Evolutionary conservation across 495 filamentous ascomycete genomes (phyloP), one percentile per base, ranked within the genome.

Genomic region (Penicillium flavigenum): DNA sequence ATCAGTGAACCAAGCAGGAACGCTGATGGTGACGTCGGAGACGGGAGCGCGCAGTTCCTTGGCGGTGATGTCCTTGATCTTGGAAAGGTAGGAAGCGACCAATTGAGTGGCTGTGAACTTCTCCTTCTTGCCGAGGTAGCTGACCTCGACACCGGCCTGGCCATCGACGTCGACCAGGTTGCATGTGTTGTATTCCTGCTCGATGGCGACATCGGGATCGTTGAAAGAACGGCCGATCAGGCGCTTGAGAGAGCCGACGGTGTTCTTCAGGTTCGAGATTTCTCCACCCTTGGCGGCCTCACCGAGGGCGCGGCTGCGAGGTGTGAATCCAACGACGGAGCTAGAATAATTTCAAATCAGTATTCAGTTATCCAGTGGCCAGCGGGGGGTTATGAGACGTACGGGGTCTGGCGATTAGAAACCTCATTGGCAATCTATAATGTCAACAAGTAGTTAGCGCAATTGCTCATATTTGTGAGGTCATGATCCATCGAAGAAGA

Each of bases 231-330:
- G 90, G 63, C 94, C 94, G 67, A 88, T 86, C 52, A 99, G 83
- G 66, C 94, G 88, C 80, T 96, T 96, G 54, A 99, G 83, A 61
- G 86, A 92, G 72, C 84, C 79, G 75, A 98, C 89, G 51, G 94
- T 99, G 82, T 98, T 99, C 82, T 96, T 99, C 62, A 99, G 83
- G 79, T 99, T 99, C 61, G 93, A 97, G 68, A 96, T 93, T 80
- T 98, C 95, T 80, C 96, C 93, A 63, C 92, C 98, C 84, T 98
- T 98, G 53, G 94, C 94, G 51, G 90, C 76, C 77, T 98, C 94
- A 60, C 94, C 94, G 59, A 98, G 83, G 66, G 92, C 92, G 81
- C 94, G 87, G 71, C 84, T 88, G 78, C 93, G 95, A 66, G 90
- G 88, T 51, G 89, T 91, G 76, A 98, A 99, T 68, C 90, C 91